Base-by-base conservation (phyloP, 140 eudicot species). In the Oenanthe javanica region DNA sequence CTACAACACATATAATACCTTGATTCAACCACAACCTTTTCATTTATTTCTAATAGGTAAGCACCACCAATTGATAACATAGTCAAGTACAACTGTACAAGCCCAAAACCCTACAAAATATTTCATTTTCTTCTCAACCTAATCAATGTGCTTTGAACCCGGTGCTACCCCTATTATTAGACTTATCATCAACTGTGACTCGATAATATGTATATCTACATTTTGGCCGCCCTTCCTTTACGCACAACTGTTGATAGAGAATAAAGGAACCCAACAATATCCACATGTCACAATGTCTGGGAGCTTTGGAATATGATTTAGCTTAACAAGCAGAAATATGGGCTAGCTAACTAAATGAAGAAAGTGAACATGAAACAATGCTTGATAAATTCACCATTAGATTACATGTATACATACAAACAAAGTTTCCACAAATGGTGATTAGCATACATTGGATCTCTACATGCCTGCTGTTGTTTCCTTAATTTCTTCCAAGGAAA, bases 381-480 rank as follows among this genome's bases (percentile, higher is more conserved):
- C 45, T 67, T 13, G 9, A 31, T 67, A 67, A 14, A 67, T 67
- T 67, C 10, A 36, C 31, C 46, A 67, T 36, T 67, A 67, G n/a
- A 31, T 31, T 67, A 67, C 46, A 13, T 13, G 74, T 67, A 67
- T 67, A 67, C 74, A 31, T 31, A 31, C 63, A 45, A 36, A 38
- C 25, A 73, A 64, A 25, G 27, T 40, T 79, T 75, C 79, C 51
- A 45, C 57, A 23, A 43, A 79, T 45, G 45, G 80, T 18, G 74
- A 84, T 14, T 11, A 47, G 50, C 49, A 51, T 48, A 79, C 21
- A 48, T 31, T 61, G 19, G 4, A 69, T 78, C 73, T 63, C 84
- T 86, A 93, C 91, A 93, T 93, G 77, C 89, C 87, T 45, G 90
- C 87, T 21, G 96, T 93, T 72, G 87, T 84, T 85, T 93, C 96